Base-by-base conservation (phyloP, 108 stramenopile genomes). In the Thalassiosira profunda region DNA sequence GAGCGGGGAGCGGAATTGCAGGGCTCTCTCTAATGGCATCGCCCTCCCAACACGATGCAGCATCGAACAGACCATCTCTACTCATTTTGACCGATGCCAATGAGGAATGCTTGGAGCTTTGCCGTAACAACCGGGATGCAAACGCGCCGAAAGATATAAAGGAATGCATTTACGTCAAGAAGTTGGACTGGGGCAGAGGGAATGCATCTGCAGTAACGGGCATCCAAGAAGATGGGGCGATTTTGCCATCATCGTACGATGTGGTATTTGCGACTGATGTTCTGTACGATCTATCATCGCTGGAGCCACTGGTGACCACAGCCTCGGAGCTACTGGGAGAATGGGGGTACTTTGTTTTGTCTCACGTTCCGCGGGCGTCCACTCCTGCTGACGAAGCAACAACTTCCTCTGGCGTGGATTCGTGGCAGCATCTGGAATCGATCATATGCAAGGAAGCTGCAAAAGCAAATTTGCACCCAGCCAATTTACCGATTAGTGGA, bases 331-430 rank as follows among this genome's bases (percentile, higher is more conserved):
- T 55, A 1, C 47, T 86, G 10, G 23, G 38, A 7, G 17, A 10
- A 0, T 63, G 54, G 7, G 83, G 83, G 10, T 42, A 38, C 29
- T 87, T 90, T 35, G 35, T 90, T 21, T 25, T 90, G 29, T 70
- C 86, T 18, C 89, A 90, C 46, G 82, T 90, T 21, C 89, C 89
- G 9, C 70, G 89, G 33, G 86, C 86, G 26, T 89, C 81, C 17
- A 49, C 80, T 40, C 11, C 10, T 40, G 14, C 10, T 40, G 38
- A n/a, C n/a, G n/a, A n/a, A n/a, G n/a, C n/a, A n/a, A n/a, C n/a
- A n/a, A n/a, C n/a, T n/a, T n/a, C n/a, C n/a, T n/a, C n/a, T n/a
- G n/a, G n/a, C n/a, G 52, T 26, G 6, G 52, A 20, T 12, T 26
- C 52, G 33, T 53, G 17, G 25, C 52, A 53, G 14, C 52, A 26